These are phyloP conservation scores for Colletotrichum sp. DNA, from an alignment of 2,329 filamentous ascomycete genomes.

Conservation along the genomic window DNA sequence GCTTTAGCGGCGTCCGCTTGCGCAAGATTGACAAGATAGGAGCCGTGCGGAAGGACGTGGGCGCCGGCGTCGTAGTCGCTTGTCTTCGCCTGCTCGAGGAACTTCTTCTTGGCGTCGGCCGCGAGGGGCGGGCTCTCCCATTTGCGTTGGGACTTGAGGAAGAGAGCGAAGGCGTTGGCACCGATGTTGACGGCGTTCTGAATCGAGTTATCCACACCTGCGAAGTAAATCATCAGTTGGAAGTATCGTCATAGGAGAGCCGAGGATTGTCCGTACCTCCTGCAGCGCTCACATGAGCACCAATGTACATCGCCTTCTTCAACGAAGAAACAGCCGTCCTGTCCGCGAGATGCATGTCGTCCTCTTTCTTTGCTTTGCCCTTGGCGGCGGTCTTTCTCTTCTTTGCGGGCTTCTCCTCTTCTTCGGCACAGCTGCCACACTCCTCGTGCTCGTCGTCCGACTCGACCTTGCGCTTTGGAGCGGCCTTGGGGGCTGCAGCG, in stretches of 20 bases:
- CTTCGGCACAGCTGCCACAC: conserved; percentile 24
- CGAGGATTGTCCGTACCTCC: conserved; percentile 63
- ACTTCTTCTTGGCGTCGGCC: conserved; percentile 69
- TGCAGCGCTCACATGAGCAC: conserved; percentile 89
- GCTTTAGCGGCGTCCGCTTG: conserved; percentile 81
- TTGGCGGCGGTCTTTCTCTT: conserved; percentile 45
- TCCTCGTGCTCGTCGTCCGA: conserved; percentile 27
- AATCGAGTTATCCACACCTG: conserved; percentile 88
- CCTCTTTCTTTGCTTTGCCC: conserved; percentile 36
- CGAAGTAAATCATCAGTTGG: not conserved
- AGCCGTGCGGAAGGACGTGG: conserved; percentile 89
- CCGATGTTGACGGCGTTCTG: conserved; percentile 80
- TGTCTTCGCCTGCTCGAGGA: conserved; percentile 69
- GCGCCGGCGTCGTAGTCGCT: conserved; percentile 73
- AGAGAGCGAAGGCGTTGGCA: conserved; percentile 91
- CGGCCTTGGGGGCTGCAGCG: conserved; percentile 19
- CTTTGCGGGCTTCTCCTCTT: conserved; percentile 37
- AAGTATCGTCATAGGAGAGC: not conserved
- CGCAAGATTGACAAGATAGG: conserved; percentile 95
- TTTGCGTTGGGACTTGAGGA: conserved; percentile 95
- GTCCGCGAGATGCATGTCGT: conserved; percentile 65
- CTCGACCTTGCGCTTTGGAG: conserved; percentile 35
- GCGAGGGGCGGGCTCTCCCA: conserved; percentile 85
- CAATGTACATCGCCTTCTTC: conserved; percentile 77
- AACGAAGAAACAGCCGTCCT: conserved; percentile 69